Evolutionary conservation across 2,329 filamentous ascomycete species (phyloP).

Genomic region (Coniochaeta ligniaria): DNA sequence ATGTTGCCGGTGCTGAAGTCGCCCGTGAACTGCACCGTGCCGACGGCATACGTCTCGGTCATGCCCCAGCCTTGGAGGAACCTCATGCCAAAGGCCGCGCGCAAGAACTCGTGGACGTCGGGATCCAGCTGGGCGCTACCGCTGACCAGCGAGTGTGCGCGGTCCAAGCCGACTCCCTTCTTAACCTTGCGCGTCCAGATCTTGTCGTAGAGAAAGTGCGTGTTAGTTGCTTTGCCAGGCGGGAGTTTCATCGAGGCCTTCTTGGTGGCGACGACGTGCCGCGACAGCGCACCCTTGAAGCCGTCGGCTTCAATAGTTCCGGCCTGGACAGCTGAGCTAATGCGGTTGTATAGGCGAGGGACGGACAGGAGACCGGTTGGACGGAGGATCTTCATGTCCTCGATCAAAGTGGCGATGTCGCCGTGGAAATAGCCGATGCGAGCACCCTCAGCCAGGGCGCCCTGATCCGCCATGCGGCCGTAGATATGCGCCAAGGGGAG

Average conservation of each 20-base stretch:
- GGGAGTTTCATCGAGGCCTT: constrained; percentile 68
- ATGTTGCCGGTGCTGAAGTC: constrained; percentile 79
- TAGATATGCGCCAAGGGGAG: constrained; percentile 93
- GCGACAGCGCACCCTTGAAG: constrained; percentile 72
- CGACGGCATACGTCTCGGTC: constrained; percentile 84
- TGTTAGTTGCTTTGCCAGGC: constrained; percentile 68
- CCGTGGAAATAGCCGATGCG: constrained; percentile 91
- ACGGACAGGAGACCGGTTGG: constrained; percentile 84
- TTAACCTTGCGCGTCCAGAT: constrained; percentile 88
- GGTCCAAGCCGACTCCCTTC: constrained; percentile 74
- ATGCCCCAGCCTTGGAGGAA: constrained; percentile 88
- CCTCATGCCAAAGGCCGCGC: constrained; percentile 70
- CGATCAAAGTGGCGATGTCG: constrained; percentile 76
- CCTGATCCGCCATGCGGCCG: constrained; percentile 76
- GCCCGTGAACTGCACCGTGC: constrained; percentile 57
- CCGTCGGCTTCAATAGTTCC: constrained; percentile 74
- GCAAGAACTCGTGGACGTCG: constrained; percentile 79
- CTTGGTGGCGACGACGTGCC: constrained; percentile 74
- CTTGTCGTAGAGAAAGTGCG: constrained; percentile 70
- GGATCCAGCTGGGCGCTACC: constrained; percentile 90
- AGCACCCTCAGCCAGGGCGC: constrained; percentile 62
- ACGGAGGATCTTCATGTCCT: constrained; percentile 81
- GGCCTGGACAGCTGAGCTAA: constrained; percentile 74
- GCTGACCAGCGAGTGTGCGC: constrained; percentile 66
- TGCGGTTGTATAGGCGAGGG: constrained; percentile 84